phyloP scores from a whole-genome alignment of 2,329 filamentous ascomycete genomes.

The Diplodia intermedia region DNA sequence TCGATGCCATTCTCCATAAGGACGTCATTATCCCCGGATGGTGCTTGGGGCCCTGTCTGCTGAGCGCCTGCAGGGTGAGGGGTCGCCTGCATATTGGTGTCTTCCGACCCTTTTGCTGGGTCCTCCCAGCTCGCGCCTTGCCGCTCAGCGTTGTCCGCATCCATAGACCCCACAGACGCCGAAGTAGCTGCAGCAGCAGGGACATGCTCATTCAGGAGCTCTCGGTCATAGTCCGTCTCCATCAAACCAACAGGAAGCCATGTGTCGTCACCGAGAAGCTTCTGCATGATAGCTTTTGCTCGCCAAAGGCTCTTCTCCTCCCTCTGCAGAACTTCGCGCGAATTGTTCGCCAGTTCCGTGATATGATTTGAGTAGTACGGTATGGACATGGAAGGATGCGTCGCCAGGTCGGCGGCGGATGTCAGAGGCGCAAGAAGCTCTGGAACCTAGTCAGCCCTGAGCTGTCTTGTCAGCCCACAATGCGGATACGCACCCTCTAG shows the following conservation, averaged over 20 bases:
- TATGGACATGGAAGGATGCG: conserved; percentile 75
- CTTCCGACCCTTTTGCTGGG: conserved; percentile 7
- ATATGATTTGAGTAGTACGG: conserved; percentile 78
- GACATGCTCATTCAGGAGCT: conserved; percentile 47
- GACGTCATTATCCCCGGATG: conserved; percentile 5
- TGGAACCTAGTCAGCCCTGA: conserved; percentile 49
- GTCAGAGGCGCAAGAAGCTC: conserved; percentile 78
- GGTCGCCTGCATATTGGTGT: conserved; percentile 9
- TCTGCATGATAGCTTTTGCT: conserved; percentile 75
- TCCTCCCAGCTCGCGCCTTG: conserved; percentile 28
- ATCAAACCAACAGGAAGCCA: conserved; percentile 65
- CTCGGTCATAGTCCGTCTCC: conserved; percentile 58
- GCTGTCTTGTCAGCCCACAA: conserved; percentile 2
- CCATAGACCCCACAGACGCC: conserved; percentile 11
- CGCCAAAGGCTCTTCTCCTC: conserved; percentile 76
- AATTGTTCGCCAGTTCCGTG: conserved; percentile 72
- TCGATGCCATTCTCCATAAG: conserved; percentile 25
- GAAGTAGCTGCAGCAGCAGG: conserved; percentile 6
- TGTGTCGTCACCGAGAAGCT: conserved; percentile 75
- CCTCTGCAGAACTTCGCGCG: conserved; percentile 73
- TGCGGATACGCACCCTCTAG: conserved; percentile 64
- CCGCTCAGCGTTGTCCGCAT: conserved; percentile 12
- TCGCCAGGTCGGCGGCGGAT: conserved; percentile 74
- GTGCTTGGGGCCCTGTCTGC: neutral
- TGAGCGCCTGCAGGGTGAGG: neutral